phyloP scores from a whole-genome alignment of 371 early-diverging fungal species.

The Rhizomucor pusillus region DNA sequence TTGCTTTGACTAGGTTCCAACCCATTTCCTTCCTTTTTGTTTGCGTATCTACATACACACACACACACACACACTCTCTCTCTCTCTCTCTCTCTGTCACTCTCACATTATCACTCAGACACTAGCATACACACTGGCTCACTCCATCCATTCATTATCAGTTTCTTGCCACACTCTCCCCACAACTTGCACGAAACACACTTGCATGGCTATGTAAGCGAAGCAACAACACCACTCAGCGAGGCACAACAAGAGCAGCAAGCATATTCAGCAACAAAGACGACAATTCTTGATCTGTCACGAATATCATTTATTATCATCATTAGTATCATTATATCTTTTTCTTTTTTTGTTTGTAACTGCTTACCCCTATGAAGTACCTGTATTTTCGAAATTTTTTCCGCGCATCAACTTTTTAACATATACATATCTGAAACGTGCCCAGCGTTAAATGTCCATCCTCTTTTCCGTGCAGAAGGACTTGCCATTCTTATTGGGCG shows the following conservation, averaged over 20 bases:
- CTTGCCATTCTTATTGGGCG: no score
- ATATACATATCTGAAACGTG: background rate
- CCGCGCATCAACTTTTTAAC: background rate
- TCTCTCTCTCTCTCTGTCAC: slow-evolving; percentile 1
- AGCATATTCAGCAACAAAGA: no score
- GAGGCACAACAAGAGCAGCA: no score
- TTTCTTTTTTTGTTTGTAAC: background rate
- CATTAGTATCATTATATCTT: slow-evolving; percentile 1
- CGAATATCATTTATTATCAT: background rate
- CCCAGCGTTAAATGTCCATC: no score
- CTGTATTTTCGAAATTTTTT: background rate
- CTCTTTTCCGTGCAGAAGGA: no score
- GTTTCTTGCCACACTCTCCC: background rate
- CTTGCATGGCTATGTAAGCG: no score
- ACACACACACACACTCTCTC: background rate
- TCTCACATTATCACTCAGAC: no score
- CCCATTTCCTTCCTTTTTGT: slow-evolving; percentile 1
- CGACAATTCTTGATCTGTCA: no score
- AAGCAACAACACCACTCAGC: no score
- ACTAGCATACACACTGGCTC: no score
- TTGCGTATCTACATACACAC: background rate
- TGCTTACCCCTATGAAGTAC: background rate
- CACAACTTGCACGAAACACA: background rate
- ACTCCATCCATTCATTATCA: no score
- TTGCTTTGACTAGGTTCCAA: background rate